phyloP scores from a whole-genome alignment of 129 eudicot genomes.

The Pittosporum tobira region DNA sequence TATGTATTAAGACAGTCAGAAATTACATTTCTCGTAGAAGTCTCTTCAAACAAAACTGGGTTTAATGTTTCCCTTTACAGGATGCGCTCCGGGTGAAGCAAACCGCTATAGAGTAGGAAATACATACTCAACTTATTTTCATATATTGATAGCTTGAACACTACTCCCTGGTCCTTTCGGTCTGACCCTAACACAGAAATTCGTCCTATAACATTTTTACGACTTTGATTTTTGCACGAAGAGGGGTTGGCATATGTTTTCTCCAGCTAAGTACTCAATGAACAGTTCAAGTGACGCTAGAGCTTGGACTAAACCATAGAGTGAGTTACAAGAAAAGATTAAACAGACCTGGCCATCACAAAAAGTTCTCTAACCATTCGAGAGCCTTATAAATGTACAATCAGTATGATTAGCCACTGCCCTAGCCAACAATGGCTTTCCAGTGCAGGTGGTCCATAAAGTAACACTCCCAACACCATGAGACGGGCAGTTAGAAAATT shows the following conservation, averaged over 20 bases:
- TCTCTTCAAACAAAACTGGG: neutral
- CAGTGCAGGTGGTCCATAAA: constrained; percentile 91
- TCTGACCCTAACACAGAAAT: too few species aligned
- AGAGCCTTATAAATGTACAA: constrained; percentile 94
- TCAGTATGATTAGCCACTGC: constrained; percentile 97
- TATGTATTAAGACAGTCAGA: neutral
- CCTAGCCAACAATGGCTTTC: constrained; percentile 76
- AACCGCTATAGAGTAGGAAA: neutral
- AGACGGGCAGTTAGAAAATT: neutral
- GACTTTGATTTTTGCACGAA: neutral
- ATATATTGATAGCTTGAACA: neutral
- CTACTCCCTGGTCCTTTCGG: too few species aligned
- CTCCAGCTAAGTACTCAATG: neutral
- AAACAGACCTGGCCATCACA: constrained; percentile 88
- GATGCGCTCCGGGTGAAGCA: neutral
- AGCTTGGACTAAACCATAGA: neutral
- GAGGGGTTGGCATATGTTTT: neutral
- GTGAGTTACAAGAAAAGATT: neutral
- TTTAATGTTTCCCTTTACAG: neutral
- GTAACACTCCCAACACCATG: constrained; percentile 57
- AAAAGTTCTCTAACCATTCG: constrained; percentile 95
- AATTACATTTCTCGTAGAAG: neutral
- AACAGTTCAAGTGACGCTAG: neutral
- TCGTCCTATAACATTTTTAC: neutral
- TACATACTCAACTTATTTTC: neutral